Evolutionary conservation across 768 basidiomycete species (phyloP), one percentile per base, ranked within the genome.

Genomic region (Cantharellus cinnabarinus): DNA sequence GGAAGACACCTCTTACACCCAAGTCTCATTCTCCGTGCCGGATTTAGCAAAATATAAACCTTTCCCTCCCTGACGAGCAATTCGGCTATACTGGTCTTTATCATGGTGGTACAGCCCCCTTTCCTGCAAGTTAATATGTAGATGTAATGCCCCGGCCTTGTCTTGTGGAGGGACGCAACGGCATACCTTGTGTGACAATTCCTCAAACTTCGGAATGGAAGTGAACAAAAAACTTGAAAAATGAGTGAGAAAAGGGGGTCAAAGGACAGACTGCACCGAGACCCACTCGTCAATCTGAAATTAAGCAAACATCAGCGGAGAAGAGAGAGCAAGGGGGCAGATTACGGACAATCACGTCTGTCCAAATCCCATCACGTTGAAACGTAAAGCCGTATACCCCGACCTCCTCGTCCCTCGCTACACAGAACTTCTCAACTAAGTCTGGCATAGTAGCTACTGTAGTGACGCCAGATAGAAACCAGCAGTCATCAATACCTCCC

Each of bases 331-430:
- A 10, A 54, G 35, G 14, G 10, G 7, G 35, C 14, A 7, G 52
- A 37, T 37, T 10, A 54, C 52, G 14, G 14, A 54, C 52, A 60
- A 80, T 73, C 4, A 79, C 71, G 7, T 72, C 69, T 7, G 75
- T 74, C 78, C 78, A 79, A 37, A 69, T 68, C 48, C 68, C 68
- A 64, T 79, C 78, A 2, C 77, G 69, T 66, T 74, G 77, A 66
- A 80, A 79, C 54, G 79, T 72, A 65, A 77, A 80, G 2, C 78
- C 79, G 61, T 79, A 80, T 3, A 80, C 72, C 2, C 78, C 78
- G 38, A 78, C 74, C 62, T 73, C 59, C 63, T 77, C 75, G 61
- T 78, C 75, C 7, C 74, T 73, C 5, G 70, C 74, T 53, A 79
- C 75, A 61, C 78, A 80, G 41, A 77, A 71, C 62, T 75, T 76